Conservation (phyloP, 495 filamentous ascomycete genomes). For the Cercophora scortea region DNA sequence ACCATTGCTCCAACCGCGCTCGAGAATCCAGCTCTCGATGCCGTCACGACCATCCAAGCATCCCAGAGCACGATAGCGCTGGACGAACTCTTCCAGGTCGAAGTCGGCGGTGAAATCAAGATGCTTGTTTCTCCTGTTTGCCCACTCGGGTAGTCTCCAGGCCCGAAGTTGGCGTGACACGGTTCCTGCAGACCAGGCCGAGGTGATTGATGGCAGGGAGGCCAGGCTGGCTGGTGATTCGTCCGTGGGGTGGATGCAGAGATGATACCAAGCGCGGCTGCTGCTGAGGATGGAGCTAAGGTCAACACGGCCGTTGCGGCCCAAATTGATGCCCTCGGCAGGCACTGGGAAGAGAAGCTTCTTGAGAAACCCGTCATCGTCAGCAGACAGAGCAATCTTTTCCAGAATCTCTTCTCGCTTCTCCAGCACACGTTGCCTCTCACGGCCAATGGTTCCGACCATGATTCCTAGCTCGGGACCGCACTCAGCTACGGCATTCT, state of each 20-base stretch:
- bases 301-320: constrained; percentile 67
- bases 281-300: constrained; percentile 59
- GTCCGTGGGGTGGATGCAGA: constrained; percentile 86
- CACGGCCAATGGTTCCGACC: constrained; percentile 52
- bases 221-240: constrained; percentile 66
- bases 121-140: constrained; percentile 80
- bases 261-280: constrained; percentile 92
- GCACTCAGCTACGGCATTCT: constrained; percentile 65
- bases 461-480: constrained; percentile 78
- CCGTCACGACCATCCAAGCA: constrained; percentile 88
- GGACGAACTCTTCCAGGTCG: constrained; percentile 83
- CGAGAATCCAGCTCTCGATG: constrained; percentile 89
- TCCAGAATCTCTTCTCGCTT: constrained; percentile 76
- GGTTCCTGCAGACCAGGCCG: constrained; percentile 82
- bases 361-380: constrained; percentile 74
- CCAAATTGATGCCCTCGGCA: constrained; percentile 66
- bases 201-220: constrained; percentile 48
- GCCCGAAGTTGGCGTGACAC: constrained; percentile 87
- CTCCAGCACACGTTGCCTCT: constrained; percentile 72
- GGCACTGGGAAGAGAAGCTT: constrained; percentile 73
- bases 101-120: constrained; percentile 98
- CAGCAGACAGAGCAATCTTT: constrained; percentile 73
- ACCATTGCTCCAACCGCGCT: constrained; percentile 96
- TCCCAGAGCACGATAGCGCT: constrained; percentile 72
- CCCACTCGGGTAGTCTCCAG: constrained; percentile 94